These are phyloP conservation scores for Sphaerulina musiva DNA, from an alignment of 2,329 filamentous ascomycete species.

Conservation along the genomic window DNA sequence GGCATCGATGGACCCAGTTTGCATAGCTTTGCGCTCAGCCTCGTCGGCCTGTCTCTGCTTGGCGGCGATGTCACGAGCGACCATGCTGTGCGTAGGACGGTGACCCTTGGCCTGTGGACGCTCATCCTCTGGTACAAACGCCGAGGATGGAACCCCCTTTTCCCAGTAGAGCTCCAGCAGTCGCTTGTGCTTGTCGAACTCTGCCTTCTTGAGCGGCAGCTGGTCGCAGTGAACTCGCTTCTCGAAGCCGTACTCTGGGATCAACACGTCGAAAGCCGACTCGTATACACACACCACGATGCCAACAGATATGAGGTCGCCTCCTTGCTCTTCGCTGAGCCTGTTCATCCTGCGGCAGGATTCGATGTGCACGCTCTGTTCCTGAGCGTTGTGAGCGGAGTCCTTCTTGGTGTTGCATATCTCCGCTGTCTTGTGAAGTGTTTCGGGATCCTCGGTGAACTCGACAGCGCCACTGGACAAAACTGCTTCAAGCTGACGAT, in stretches of 20 bases:
- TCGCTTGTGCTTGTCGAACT: conserved; percentile 93
- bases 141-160: conserved; percentile 94
- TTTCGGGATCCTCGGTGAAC: conserved; percentile 83
- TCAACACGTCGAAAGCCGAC: conserved; percentile 95
- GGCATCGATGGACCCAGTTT: conserved; percentile 87
- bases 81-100: conserved; percentile 49
- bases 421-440: conserved; percentile 83
- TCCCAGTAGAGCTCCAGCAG: conserved; percentile 98
- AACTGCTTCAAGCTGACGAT: conserved; percentile 84
- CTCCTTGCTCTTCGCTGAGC: conserved; percentile 75
- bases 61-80: conserved; percentile 74
- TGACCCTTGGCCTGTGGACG: conserved; percentile 68
- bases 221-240: conserved; percentile 99
- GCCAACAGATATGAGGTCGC: conserved; percentile 89
- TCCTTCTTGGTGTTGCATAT: conserved; percentile 99
- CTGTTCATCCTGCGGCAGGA: conserved; percentile 95
- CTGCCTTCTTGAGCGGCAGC: conserved; percentile 96
- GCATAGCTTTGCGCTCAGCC: conserved; percentile 83
- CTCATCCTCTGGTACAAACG: conserved; percentile 94
- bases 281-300: conserved; percentile 97
- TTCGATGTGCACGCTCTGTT: conserved; percentile 98
- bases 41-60: conserved; percentile 83
- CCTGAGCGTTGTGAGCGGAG: conserved; percentile 91
- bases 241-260: conserved; percentile 97
- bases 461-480: conserved; percentile 76